Base-by-base conservation (phyloP, 805 yeast genomes). In the Starmerella bacillaris region DNA sequence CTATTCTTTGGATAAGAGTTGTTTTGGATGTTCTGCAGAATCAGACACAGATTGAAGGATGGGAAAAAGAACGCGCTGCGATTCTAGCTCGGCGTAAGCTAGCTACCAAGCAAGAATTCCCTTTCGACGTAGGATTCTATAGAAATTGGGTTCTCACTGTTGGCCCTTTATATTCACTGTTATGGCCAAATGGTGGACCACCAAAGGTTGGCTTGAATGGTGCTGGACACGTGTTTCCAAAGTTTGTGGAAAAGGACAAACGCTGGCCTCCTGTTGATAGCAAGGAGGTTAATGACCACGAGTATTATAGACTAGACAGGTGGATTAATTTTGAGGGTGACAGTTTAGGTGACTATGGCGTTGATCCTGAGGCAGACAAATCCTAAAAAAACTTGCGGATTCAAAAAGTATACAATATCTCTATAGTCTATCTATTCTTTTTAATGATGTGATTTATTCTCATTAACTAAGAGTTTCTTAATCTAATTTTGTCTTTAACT, bases 221-320 rank as follows among this genome's bases (percentile, higher is more conserved):
- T 1, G 57, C 66, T 43, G 95, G 94, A 0, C 49, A 67, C 34
- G 48, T 48, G 1, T 83, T 72, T 42, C 55, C 54, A 5, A 72
- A 66, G 40, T 70, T 70, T 42, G 79, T 74, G 30, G 50, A 51
- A 19, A 67, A 70, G 1, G 32, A 22, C 5, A 57, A 76, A 27
- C 89, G 94, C 2, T 86, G 95, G 93, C 98, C 98, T 1, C 92
- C 94, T 1, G 92, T 82, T 47, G 39, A 35, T 57, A 48, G 46
- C 26, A 30, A 21, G 34, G 35, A 31, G 17, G 41, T 30, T 16
- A 30, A 15, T 14, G 42, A 40, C 3, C 49, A 48, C 34, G 58
- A 51, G 14, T 56, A 48, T 34, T 57, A 51, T 40, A 45, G 50
- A 8, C 37, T 73, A 24, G 59, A 55, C 11, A 61, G 68, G 28